A percentile compares a stretch with the other conserved stretches of the same genome.
Conservation (phyloP, 2,329 filamentous ascomycete genomes). For the Chaetomiaceae sp. region DNA sequence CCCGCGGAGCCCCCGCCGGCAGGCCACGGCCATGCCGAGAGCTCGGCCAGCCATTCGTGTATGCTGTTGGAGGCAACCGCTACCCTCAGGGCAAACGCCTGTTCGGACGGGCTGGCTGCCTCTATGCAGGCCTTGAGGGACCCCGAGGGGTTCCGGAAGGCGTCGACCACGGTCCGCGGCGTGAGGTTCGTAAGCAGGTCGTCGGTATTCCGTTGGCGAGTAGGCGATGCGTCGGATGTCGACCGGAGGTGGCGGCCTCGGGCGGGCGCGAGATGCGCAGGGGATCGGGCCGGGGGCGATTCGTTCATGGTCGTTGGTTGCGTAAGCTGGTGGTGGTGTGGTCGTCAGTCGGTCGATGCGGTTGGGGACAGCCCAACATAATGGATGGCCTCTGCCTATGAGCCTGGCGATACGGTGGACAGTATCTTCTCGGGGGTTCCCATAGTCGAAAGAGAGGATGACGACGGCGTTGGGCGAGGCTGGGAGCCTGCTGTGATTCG, state of each 20-base stretch:
- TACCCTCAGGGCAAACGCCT: constrained; percentile 66
- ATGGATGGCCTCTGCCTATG: constrained; percentile 21
- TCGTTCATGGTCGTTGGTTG: constrained; percentile 34
- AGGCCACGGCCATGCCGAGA: constrained; percentile 58
- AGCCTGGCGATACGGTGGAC: constrained; percentile 23
- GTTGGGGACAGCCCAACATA: constrained; percentile 21
- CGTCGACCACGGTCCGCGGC: constrained; percentile 56
- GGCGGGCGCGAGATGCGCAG: constrained; percentile 32
- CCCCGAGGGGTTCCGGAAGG: constrained; percentile 51
- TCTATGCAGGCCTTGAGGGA: constrained; percentile 57
- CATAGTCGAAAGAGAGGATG: constrained; percentile 20
- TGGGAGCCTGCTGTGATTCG: constrained; percentile 18
- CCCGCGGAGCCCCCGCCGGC: constrained; percentile 45
- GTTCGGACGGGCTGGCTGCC: constrained; percentile 59
- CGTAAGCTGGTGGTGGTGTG: constrained; percentile 11
- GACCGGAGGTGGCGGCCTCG: constrained; percentile 39
- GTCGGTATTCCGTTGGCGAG: constrained; percentile 46
- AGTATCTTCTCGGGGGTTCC: constrained; percentile 15
- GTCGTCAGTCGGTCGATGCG: constrained; percentile 8
- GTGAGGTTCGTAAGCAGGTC: constrained; percentile 59
- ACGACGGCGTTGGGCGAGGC: constrained; percentile 14
- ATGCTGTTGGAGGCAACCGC: constrained; percentile 68
- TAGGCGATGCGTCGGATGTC: constrained; percentile 43
- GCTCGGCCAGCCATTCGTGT: constrained; percentile 70
- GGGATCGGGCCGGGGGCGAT: constrained; percentile 32